Conservation (phyloP, 169 alveolate species). For the Pseudocohnilembus persalinus region DNA sequence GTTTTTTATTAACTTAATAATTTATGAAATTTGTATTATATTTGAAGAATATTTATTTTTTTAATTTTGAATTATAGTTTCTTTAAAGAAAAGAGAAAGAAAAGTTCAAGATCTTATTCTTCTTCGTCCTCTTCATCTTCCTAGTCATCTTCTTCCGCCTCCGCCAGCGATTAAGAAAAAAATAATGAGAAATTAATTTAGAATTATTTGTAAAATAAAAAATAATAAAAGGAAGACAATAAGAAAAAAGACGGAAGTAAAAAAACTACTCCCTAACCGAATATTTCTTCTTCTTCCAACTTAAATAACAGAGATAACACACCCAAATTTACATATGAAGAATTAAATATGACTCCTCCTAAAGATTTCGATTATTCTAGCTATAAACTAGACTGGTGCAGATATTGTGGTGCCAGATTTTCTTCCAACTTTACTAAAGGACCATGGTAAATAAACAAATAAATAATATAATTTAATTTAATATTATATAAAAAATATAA, state of each 20-base stretch:
- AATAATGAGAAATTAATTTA: neutral
- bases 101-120: too few relatives aligned
- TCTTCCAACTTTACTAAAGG: constrained; percentile 45
- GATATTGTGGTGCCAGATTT: constrained; percentile 62
- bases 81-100: constrained; percentile 16
- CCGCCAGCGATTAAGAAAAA: neutral
- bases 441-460: constrained; percentile 55
- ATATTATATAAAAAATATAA: too few relatives aligned
- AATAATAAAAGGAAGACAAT: too few relatives aligned
- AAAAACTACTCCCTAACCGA: neutral
- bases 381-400: constrained; percentile 53
- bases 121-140: too few relatives aligned
- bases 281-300: too few relatives aligned
- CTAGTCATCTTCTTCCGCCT: too few relatives aligned
- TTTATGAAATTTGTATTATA: constrained; percentile 34
- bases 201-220: neutral
- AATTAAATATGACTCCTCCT: constrained; percentile 33
- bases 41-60: constrained; percentile 21
- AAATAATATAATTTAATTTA: too few relatives aligned
- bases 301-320: neutral
- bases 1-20: too few relatives aligned
- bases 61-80: constrained; percentile 4
- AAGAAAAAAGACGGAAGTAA: neutral
- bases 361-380: constrained; percentile 34
- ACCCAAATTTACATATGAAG: constrained; percentile 26